Evolutionary conservation across 495 filamentous ascomycete genomes (phyloP), one percentile per base, ranked within the genome.

Genomic region (Beverwykella pulmonaria): DNA sequence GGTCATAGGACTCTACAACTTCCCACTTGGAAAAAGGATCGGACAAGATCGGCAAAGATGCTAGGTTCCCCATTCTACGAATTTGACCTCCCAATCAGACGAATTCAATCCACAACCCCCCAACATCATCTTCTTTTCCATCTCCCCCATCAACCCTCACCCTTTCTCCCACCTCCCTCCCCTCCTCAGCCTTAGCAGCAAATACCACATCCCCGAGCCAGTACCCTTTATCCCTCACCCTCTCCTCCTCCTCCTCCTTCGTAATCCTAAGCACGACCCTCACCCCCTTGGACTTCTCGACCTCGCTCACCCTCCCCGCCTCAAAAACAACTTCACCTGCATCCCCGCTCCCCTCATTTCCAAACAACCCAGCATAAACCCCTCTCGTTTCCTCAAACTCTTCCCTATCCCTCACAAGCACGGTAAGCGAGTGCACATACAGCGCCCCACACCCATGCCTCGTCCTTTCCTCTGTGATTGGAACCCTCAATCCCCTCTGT

Each of bases 391-490:
- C 53, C 57, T 63, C 59, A 68, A 65, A 32, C 1, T 0, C 22
- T 65, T 65, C 19, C 71, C 61, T 10, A 57, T 68, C 29, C 70
- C 67, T 68, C 0, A 77, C 73, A 1, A 77, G 63, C 0, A 82
- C 65, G 15, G 74, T 75, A 17, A 85, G 68, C 25, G 72, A 70
- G 17, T 71, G 75, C 30, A 87, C 78, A 0, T 82, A 82, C 19
- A 79, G 63, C 6, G 72, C 82, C 1, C 78, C 79, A 27, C 71
- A 78, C 0, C 81, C 76, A 75, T 86, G 82, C 26, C 63, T 73
- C 0, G 74, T 75, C 20, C 67, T 74, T 22, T 71, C 71, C 19
- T 53, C 64, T 7, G 60, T 57, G 9, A 73, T 63, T 15, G 84
- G 82, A 5, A 83, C 84, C 23, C 84, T 59, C 15, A 79, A 53